Percentiles rank a stretch among this genome's conserved stretches.
phyloP scores from a whole-genome alignment of 805 yeast genomes.

The Cyberlindnera maritima region DNA sequence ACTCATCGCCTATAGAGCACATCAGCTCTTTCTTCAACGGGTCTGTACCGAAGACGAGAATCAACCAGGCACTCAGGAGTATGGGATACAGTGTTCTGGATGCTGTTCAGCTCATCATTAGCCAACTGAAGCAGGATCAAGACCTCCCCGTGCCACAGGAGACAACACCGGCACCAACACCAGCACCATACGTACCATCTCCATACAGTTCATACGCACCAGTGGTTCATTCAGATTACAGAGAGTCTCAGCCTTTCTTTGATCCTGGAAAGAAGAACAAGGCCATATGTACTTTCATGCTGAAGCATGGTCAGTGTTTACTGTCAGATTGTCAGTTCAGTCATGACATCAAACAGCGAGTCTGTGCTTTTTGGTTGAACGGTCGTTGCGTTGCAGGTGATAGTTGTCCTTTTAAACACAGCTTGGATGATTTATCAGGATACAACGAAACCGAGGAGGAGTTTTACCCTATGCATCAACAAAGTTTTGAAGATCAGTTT shows the following conservation, averaged over 20 bases:
- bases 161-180: not conserved
- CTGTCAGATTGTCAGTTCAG: constrained; percentile 44
- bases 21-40: constrained; percentile 34
- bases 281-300: constrained; percentile 39
- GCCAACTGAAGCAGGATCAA: constrained; percentile 20
- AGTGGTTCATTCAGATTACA: not conserved
- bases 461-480: not conserved
- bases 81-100: constrained; percentile 36
- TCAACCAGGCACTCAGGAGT: constrained; percentile 35
- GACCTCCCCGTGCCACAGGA: no score
- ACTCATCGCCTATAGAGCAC: constrained; percentile 35
- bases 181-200: not conserved
- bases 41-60: constrained; percentile 30
- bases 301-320: constrained; percentile 40
- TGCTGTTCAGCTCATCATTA: constrained; percentile 21
- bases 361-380: constrained; percentile 46
- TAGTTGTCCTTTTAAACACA: constrained; percentile 39
- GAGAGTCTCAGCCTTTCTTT: constrained; percentile 8
- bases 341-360: constrained; percentile 40
- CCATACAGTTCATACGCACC: no score
- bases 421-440: constrained; percentile 15
- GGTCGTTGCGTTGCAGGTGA: constrained; percentile 43
- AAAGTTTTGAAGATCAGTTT: constrained; percentile 3
- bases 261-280: constrained; percentile 16
- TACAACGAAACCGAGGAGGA: not conserved